Percentiles rank a stretch among this genome's conserved stretches.
Conservation (phyloP, 2,329 filamentous ascomycete genomes). For the Penicillium occitanis region DNA sequence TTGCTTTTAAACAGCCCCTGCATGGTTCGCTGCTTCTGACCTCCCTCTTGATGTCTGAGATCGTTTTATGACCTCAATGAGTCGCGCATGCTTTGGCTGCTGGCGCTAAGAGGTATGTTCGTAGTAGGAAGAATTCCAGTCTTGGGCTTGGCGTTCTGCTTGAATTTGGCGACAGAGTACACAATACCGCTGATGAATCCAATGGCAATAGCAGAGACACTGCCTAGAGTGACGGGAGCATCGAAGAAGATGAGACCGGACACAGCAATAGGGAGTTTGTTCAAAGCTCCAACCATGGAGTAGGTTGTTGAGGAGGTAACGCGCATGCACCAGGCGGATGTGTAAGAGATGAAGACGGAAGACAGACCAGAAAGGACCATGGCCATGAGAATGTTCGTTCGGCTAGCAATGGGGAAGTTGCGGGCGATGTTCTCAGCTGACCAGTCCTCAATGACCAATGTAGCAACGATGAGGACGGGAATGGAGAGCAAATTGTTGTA, state of each 20-base stretch:
- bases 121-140: constrained; percentile 66
- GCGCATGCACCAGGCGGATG: constrained; percentile 97
- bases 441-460: constrained; percentile 88
- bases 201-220: constrained; percentile 84
- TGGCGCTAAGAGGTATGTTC: constrained; percentile 74
- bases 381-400: constrained; percentile 76
- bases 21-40: not conserved
- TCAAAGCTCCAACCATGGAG: constrained; percentile 96
- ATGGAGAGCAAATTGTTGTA: constrained; percentile 99
- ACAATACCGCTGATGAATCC: constrained; percentile 92
- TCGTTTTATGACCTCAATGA: constrained; percentile 64
- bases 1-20: not conserved
- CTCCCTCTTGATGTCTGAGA: not conserved
- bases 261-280: constrained; percentile 94
- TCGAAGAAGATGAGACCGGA: constrained; percentile 94
- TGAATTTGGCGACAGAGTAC: constrained; percentile 82
- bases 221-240: constrained; percentile 86
- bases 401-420: constrained; percentile 84
- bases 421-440: constrained; percentile 74
- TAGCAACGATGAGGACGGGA: constrained; percentile 79
- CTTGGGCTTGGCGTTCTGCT: constrained; percentile 68
- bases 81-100: constrained; percentile 86
- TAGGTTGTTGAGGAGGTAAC: constrained; percentile 97
- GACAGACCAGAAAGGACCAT: constrained; percentile 94
- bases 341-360: constrained; percentile 99